These are phyloP conservation scores for Gnomoniopsis smithogilvyi DNA, from an alignment of 2,329 filamentous ascomycete species.

Conservation along the genomic window DNA sequence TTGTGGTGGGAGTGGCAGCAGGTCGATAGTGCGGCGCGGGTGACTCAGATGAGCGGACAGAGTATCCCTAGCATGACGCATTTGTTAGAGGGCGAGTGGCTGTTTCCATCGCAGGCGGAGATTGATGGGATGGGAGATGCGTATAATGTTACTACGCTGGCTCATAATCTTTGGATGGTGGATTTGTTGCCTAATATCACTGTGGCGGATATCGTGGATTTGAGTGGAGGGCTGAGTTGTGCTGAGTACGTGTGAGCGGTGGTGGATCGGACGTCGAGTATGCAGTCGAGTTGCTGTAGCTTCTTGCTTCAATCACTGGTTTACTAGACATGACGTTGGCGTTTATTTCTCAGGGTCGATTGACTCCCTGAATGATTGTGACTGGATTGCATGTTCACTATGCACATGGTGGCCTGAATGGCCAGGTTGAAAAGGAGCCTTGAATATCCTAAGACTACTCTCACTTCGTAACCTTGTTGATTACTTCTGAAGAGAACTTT, in stretches of 20 bases:
- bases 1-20: constrained; percentile 29
- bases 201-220: constrained; percentile 3
- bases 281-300: no score
- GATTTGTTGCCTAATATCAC: constrained; percentile 2
- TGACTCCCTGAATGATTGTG: no score
- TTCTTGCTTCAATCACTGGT: no score
- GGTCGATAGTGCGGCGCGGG: constrained; percentile 20
- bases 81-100: background rate
- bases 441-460: no score
- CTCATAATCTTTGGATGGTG: constrained; percentile 1
- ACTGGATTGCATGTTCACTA: no score
- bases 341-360: no score
- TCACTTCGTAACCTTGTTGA: no score
- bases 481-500: no score
- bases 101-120: background rate
- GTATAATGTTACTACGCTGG: background rate
- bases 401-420: no score
- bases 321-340: no score
- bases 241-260: constrained; percentile 5
- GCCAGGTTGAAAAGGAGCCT: no score
- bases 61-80: constrained; percentile 16
- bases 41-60: constrained; percentile 22
- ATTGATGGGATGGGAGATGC: background rate
- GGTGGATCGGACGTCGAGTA: no score
- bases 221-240: background rate